phyloP scores from a whole-genome alignment of 2,329 filamentous ascomycete species.

The Trichoderma sp. region DNA sequence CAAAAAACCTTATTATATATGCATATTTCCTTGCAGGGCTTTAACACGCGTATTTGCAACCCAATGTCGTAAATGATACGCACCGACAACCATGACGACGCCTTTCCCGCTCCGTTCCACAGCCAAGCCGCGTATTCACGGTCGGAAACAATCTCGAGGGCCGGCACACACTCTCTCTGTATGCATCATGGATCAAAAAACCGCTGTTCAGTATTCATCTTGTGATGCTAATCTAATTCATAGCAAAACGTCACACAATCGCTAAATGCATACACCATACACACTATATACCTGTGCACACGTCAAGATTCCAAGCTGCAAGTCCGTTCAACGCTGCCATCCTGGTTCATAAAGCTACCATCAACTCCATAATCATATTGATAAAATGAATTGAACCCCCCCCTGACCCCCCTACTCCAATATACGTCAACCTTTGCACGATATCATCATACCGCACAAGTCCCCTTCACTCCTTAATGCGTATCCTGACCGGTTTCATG shows the following conservation, averaged over 20 bases:
- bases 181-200: background rate
- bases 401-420: background rate
- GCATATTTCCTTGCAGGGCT: background rate
- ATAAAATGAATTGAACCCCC: background rate
- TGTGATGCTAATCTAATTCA: slow-evolving; percentile 20
- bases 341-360: background rate
- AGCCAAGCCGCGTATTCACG: background rate
- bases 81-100: background rate
- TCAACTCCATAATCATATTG: background rate
- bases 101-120: background rate
- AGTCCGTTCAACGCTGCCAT: background rate
- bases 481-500: background rate
- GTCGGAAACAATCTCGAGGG: background rate
- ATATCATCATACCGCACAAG: background rate
- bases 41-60: too few species aligned
- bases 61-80: too few species aligned
- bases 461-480: background rate
- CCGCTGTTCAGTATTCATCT: background rate
- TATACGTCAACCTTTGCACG: background rate
- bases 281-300: slow-evolving; percentile 13
- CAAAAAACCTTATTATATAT: too few species aligned
- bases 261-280: slow-evolving; percentile 11
- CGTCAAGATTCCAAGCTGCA: background rate
- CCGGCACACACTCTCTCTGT: background rate
- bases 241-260: background rate